phyloP scores from a whole-genome alignment of 169 alveolate genomes.

The Plasmodium gonderi region DNA sequence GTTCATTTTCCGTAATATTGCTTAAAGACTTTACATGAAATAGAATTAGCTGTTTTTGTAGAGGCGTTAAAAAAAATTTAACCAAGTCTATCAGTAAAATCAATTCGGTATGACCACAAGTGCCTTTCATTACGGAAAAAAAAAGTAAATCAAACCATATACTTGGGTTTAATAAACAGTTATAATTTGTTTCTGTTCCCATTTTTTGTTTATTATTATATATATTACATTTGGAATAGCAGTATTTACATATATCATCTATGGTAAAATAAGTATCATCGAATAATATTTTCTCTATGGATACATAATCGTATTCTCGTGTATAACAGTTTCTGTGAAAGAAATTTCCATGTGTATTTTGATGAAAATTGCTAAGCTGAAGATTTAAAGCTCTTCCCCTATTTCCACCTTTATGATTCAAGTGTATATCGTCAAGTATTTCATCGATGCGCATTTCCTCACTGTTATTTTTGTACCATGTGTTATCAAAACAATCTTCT shows the following conservation, averaged over 20 bases:
- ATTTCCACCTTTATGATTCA: background rate
- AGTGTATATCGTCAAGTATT: background rate
- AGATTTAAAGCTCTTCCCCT: background rate
- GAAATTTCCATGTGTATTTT: conserved; percentile 20
- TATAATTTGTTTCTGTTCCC: background rate
- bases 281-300: conserved; percentile 59
- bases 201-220: conserved; percentile 11
- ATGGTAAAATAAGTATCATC: conserved; percentile 62
- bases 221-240: conserved; percentile 39
- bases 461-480: background rate
- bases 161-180: conserved; percentile 39
- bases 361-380: conserved; percentile 29
- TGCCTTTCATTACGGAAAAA: conserved; percentile 41
- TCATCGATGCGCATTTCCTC: conserved; percentile 12
- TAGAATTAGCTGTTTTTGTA: conserved; percentile 64
- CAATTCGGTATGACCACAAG: conserved; percentile 25
- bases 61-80: conserved; percentile 52
- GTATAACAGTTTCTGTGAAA: conserved; percentile 53
- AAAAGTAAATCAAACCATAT: conserved; percentile 71
- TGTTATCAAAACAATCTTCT: background rate
- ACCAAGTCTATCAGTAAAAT: conserved; percentile 52
- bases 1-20: conserved; percentile 17
- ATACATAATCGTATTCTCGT: conserved; percentile 55
- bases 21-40: conserved; percentile 41
- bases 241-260: conserved; percentile 68